Base-by-base conservation (phyloP, 257 asterid species). In the Primulina huaijiensis region DNA sequence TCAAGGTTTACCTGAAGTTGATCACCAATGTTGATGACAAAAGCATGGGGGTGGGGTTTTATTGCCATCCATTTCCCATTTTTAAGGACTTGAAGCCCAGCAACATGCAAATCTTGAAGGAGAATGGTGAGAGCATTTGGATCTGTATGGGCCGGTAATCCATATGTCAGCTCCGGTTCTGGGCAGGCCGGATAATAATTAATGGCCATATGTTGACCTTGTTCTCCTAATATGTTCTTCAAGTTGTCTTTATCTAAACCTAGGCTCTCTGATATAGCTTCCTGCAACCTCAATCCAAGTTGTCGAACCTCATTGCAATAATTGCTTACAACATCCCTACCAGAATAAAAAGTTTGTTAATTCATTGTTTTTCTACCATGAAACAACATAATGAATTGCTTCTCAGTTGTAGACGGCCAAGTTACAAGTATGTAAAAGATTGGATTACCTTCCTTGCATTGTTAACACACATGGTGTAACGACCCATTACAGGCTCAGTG, bases 101-200 rank as follows among this genome's bases (percentile, higher is more conserved):
- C 61, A 0, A 92, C 97, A 3, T 81, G 79, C 69, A 77, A 43
- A 74, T 92, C 98, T 71, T 92, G 98, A 64, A 92, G 95, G 58
- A 92, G 97, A 59, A 92, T 84, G 25, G 98, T 92, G 70, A 92
- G 88, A 19, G 92, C 86, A 59, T 88, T 90, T 6, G 97, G 98
- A 72, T 92, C 98, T 0, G 97, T 90, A 72, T 92, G 98, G 0
- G 86, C 89, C 0, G 98, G 98, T 38, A 92, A 83, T 8, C 98
- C 98, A 4, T 74, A 90, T 0, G 98, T 90, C 30, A 92, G 80
- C 16, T 88, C 92, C 0, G 98, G 98, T 75, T 90, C 72, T 0
- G 98, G 98, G 68, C 98, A 92, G 1, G 95, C 86, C 0, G 98
- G 98, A 72, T 92, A 92, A 43, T 81, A 90, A 72, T 92, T 92